These are phyloP conservation scores for Lactarius quietus DNA, from an alignment of 768 basidiomycete genomes.

Conservation along the genomic window DNA sequence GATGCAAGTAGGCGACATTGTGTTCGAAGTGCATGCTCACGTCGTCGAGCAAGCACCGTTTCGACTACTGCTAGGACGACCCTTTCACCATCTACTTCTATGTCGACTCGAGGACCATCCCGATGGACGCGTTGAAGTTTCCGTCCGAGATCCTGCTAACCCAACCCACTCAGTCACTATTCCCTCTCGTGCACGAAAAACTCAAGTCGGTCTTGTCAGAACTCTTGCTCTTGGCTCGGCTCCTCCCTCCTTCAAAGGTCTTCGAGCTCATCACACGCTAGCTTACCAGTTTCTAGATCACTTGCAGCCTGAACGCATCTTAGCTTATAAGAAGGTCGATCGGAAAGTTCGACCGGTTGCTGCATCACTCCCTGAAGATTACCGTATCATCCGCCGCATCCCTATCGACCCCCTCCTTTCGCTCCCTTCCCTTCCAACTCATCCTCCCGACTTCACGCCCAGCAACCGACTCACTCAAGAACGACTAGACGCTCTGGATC, in stretches of 20 bases:
- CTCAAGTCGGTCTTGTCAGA: no score
- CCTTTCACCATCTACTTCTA: background rate
- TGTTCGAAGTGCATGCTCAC: background rate
- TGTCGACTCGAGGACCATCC: conserved; percentile 1
- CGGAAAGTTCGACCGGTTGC: background rate
- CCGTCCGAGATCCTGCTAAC: background rate
- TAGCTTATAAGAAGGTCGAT: background rate
- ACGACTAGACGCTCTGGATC: background rate
- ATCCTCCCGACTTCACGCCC: background rate
- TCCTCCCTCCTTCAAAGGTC: no score
- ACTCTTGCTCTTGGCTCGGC: no score
- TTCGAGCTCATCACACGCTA: no score
- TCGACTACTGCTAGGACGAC: background rate
- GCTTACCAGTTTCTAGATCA: no score
- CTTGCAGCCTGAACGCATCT: no score
- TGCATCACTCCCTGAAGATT: background rate
- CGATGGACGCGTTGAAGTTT: background rate
- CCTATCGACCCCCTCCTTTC: background rate
- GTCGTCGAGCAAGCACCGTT: background rate
- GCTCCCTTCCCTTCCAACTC: background rate
- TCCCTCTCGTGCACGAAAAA: no score
- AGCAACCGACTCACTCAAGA: background rate
- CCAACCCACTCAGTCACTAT: background rate
- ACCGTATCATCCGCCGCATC: background rate
- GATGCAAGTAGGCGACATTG: background rate